Conservation (phyloP, 371 early-diverging fungal genomes). For the Circinella umbellata region DNA sequence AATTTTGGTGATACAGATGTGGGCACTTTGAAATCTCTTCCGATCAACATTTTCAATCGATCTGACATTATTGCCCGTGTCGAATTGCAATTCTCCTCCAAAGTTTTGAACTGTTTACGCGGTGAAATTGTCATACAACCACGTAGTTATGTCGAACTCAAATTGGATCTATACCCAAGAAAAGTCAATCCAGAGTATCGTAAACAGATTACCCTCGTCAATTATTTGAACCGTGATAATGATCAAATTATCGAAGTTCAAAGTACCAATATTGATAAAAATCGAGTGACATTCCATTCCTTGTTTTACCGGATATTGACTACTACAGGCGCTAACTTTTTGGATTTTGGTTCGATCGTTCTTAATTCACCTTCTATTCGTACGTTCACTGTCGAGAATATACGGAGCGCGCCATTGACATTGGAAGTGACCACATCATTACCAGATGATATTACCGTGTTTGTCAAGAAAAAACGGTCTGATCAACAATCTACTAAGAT, state of each 20-base stretch:
- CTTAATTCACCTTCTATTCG: constrained; percentile 83
- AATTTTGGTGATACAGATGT: constrained; percentile 97
- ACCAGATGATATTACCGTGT: constrained; percentile 72
- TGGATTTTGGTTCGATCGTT: constrained; percentile 91
- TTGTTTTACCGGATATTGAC: constrained; percentile 95
- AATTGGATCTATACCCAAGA: constrained; percentile 96
- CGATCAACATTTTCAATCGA: constrained; percentile 81
- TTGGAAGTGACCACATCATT: constrained; percentile 71
- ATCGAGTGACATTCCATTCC: constrained; percentile 95
- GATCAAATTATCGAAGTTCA: constrained; percentile 91
- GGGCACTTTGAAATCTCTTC: constrained; percentile 87
- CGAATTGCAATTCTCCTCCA: constrained; percentile 87
- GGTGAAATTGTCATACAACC: constrained; percentile 88
- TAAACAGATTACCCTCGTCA: constrained; percentile 94
- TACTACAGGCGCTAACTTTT: constrained; percentile 86
- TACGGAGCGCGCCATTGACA: constrained; percentile 61
- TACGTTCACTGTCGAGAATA: constrained; percentile 87
- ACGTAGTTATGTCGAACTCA: constrained; percentile 80
- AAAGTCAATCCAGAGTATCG: constrained; percentile 97
- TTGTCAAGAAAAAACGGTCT: constrained; percentile 38
- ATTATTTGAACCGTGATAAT: constrained; percentile 87
- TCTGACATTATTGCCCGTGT: constrained; percentile 90
- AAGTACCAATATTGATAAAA: constrained; percentile 94
- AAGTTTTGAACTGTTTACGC: constrained; percentile 87
- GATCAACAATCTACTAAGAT: background rate